phyloP scores from a whole-genome alignment of 805 yeast species.

The Candida ipomoeae region DNA sequence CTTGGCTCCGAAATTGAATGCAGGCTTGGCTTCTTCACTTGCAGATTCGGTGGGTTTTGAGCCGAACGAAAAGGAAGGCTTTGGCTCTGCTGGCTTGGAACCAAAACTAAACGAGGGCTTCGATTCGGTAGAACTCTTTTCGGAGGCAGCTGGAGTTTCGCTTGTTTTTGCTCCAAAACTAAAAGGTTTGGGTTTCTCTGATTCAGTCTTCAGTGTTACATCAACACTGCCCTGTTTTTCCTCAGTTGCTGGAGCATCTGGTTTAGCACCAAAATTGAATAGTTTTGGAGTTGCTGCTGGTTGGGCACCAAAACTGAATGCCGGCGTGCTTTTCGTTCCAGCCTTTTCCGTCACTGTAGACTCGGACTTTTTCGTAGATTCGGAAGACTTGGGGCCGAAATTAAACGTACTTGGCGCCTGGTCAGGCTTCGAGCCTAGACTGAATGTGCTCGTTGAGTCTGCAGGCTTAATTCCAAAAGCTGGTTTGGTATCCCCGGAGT shows the following conservation, averaged over 20 bases:
- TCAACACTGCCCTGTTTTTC: neutral
- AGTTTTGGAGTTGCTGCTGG: neutral
- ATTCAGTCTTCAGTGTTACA: neutral
- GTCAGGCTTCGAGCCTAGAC: conserved; percentile 5
- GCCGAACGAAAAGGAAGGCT: neutral
- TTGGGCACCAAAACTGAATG: neutral
- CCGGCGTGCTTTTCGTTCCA: neutral
- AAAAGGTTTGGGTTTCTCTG: neutral
- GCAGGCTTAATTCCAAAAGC: conserved; percentile 5
- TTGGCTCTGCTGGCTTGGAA: conserved; percentile 3
- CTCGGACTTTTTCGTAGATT: neutral
- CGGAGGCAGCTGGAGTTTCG: neutral
- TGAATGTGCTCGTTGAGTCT: neutral
- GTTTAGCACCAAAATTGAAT: neutral
- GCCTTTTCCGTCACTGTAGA: neutral
- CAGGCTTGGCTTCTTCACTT: neutral
- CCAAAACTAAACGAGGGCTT: conserved; percentile 11
- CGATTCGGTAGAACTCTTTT: neutral
- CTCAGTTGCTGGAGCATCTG: neutral
- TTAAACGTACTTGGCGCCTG: neutral
- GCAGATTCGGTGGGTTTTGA: neutral
- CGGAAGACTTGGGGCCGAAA: neutral
- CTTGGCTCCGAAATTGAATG: conserved; percentile 2
- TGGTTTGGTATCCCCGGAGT: neutral
- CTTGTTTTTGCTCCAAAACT: neutral